phyloP scores from a whole-genome alignment of 805 yeast genomes.

The Isabelozyma heimii region DNA sequence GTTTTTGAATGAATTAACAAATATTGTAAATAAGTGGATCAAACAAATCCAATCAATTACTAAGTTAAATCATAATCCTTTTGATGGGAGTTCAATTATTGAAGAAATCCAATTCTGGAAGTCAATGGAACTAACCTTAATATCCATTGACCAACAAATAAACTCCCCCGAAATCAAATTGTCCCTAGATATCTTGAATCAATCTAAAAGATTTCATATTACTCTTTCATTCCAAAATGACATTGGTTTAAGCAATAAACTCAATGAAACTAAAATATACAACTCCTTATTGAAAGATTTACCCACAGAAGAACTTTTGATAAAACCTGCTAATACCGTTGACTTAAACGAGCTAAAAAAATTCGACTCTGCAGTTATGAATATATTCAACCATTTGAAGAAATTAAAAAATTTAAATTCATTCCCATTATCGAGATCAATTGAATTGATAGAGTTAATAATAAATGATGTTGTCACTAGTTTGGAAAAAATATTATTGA shows the following conservation, averaged over 20 bases:
- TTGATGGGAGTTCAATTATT: slow-evolving; percentile 48
- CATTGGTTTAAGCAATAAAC: slow-evolving; percentile 59
- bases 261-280: slow-evolving; percentile 50
- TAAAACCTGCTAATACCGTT: slow-evolving; percentile 1
- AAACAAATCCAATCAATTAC: slow-evolving; percentile 59
- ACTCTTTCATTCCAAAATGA: slow-evolving; percentile 72
- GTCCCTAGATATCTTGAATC: slow-evolving; percentile 59
- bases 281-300: slow-evolving; percentile 66
- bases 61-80: slow-evolving; percentile 48
- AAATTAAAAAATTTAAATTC: slow-evolving; percentile 50
- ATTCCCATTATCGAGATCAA: slow-evolving; percentile 65
- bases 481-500: slow-evolving; percentile 36
- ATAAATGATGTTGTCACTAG: slow-evolving; percentile 53
- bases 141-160: slow-evolving; percentile 56
- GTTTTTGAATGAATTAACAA: slow-evolving; percentile 68
- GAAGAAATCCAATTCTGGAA: slow-evolving; percentile 82
- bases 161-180: slow-evolving; percentile 49
- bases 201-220: slow-evolving; percentile 77
- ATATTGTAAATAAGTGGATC: slow-evolving; percentile 72
- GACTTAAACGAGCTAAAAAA: slow-evolving; percentile 28
- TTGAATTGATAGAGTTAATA: slow-evolving; percentile 64
- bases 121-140: slow-evolving; percentile 61
- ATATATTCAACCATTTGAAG: slow-evolving; percentile 61
- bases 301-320: slow-evolving; percentile 57
- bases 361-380: slow-evolving; percentile 43